phyloP scores from a whole-genome alignment of 768 basidiomycete genomes.

The Gyrodon lividus region DNA sequence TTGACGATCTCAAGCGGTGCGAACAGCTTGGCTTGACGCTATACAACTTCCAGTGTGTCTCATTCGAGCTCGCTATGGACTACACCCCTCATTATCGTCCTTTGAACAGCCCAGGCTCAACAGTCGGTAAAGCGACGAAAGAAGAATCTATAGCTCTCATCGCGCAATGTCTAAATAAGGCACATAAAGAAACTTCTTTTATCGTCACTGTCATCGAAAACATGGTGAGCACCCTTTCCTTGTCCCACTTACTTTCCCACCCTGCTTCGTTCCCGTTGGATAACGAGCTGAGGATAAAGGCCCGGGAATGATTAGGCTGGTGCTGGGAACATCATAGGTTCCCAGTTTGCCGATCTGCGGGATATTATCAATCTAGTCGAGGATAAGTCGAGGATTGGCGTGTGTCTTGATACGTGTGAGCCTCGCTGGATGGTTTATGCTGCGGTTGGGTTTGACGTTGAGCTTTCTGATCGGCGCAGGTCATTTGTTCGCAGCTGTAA shows the following conservation, averaged over 20 bases:
- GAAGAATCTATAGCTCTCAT: slow-evolving; percentile 63
- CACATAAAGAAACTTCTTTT: slow-evolving; percentile 56
- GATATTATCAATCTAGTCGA: slow-evolving; percentile 68
- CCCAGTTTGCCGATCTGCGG: slow-evolving; percentile 63
- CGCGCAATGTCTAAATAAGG: slow-evolving; percentile 72
- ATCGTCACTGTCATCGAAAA: slow-evolving; percentile 77
- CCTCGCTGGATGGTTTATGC: background rate
- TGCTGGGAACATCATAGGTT: slow-evolving; percentile 75
- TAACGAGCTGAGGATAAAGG: background rate
- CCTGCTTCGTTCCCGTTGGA: background rate
- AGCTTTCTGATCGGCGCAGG: slow-evolving; percentile 36
- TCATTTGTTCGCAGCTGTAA: slow-evolving; percentile 75
- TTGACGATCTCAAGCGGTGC: slow-evolving; percentile 79
- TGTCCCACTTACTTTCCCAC: background rate
- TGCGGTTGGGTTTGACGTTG: background rate
- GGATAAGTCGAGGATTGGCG: slow-evolving; percentile 73
- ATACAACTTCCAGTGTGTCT: slow-evolving; percentile 84
- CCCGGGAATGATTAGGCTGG: slow-evolving; percentile 55
- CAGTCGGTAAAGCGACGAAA: slow-evolving; percentile 64
- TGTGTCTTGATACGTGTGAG: slow-evolving; percentile 84
- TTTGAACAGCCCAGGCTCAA: slow-evolving; percentile 70
- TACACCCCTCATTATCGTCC: background rate
- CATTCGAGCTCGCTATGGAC: background rate
- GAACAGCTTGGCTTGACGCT: slow-evolving; percentile 69
- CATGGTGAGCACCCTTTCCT: slow-evolving; percentile 52